Evolutionary conservation across 1,284 basidiomycete species (phyloP).

Genomic region (Ustilago xerochloae): DNA sequence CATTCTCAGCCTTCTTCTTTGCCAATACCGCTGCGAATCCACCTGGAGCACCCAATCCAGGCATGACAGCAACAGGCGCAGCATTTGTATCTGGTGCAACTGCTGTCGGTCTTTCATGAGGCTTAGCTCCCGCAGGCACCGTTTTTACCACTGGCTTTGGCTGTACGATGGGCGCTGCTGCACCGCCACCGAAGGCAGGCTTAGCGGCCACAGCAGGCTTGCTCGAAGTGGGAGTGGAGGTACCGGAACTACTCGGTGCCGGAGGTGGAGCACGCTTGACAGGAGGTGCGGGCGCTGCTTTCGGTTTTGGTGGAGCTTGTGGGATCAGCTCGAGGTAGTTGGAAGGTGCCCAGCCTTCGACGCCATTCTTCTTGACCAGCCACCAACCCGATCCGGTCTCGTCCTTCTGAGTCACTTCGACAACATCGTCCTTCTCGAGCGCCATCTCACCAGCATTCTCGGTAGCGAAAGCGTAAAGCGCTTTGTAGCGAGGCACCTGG

Average conservation of each 20-base stretch:
- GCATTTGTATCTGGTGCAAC: constrained; percentile 64
- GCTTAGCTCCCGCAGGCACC: constrained; percentile 69
- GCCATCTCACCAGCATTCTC: constrained; percentile 90
- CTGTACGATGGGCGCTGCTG: constrained; percentile 72
- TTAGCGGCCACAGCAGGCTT: constrained; percentile 42
- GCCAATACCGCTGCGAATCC: constrained; percentile 69
- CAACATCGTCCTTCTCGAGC: constrained; percentile 87
- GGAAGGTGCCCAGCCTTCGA: constrained; percentile 95
- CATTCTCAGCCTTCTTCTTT: constrained; percentile 68
- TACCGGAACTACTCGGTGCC: constrained; percentile 57
- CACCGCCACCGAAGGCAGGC: constrained; percentile 35
- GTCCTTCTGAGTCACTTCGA: constrained; percentile 94
- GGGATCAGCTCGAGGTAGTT: constrained; percentile 79
- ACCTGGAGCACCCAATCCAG: constrained; percentile 68
- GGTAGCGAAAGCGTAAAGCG: constrained; percentile 76
- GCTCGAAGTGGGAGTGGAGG: constrained; percentile 35
- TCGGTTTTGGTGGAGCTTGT: constrained; percentile 74
- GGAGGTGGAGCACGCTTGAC: constrained; percentile 68
- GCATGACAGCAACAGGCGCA: constrained; percentile 69
- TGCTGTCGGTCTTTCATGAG: constrained; percentile 54
- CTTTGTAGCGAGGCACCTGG: constrained; percentile 81
- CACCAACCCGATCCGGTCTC: constrained; percentile 77
- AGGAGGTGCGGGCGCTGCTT: constrained; percentile 57
- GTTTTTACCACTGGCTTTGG: constrained; percentile 69
- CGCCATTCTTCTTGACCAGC: constrained; percentile 85